These are phyloP conservation scores for Mycena alexandri DNA, from an alignment of 768 basidiomycete genomes.

Conservation along the genomic window DNA sequence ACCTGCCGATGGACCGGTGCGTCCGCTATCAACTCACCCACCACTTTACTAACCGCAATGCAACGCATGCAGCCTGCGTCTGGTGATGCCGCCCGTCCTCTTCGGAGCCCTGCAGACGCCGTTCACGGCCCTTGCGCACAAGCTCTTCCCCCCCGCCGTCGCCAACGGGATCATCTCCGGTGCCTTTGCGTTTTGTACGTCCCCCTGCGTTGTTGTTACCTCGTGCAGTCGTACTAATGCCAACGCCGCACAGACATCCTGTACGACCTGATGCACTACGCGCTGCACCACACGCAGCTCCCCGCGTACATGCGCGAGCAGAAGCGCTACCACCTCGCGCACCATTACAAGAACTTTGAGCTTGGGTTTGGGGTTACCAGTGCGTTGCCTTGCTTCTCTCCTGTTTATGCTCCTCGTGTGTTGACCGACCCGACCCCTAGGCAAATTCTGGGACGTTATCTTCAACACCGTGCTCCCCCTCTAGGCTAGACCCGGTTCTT, in stretches of 20 bases:
- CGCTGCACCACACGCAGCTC: slow-evolving; percentile 90
- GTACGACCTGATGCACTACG: slow-evolving; percentile 95
- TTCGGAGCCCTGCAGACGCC: slow-evolving; percentile 85
- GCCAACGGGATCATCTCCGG: slow-evolving; percentile 96
- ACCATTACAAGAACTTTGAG: slow-evolving; percentile 99
- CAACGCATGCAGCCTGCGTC: slow-evolving; percentile 75
- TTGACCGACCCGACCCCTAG: slow-evolving; percentile 46
- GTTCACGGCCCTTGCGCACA: slow-evolving; percentile 87
- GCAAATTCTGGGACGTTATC: slow-evolving; percentile 94
- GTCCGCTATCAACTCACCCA: no score
- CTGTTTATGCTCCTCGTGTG: slow-evolving; percentile 2
- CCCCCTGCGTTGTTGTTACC: no score
- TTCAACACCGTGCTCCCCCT: slow-evolving; percentile 77
- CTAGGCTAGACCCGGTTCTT: not conserved
- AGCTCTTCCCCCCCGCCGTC: slow-evolving; percentile 83
- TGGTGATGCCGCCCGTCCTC: slow-evolving; percentile 96
- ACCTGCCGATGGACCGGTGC: slow-evolving; percentile 90
- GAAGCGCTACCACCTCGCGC: slow-evolving; percentile 98
- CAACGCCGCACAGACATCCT: slow-evolving; percentile 80
- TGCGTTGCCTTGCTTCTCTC: slow-evolving; percentile 48
- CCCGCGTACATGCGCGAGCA: slow-evolving; percentile 89
- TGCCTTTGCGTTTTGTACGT: slow-evolving; percentile 80
- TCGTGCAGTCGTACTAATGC: no score
- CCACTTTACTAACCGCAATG: no score
- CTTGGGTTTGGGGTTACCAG: slow-evolving; percentile 98